Evolutionary conservation across 805 yeast genomes (phyloP).

Genomic region (Metschnikowia lachancei): DNA sequence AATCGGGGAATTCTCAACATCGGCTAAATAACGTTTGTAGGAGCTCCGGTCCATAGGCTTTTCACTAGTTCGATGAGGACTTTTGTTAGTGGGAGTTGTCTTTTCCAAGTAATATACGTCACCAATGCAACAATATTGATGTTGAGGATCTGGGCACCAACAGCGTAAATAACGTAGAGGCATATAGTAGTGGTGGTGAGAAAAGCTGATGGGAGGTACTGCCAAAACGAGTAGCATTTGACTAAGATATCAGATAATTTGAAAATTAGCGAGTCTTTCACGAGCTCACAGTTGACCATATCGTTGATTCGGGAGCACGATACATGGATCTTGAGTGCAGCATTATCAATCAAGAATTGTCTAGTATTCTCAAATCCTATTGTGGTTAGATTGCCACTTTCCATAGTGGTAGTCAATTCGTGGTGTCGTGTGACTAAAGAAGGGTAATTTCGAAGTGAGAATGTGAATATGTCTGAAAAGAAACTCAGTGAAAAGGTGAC

Average conservation of each 20-base stretch:
- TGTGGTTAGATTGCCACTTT: not conserved
- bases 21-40: constrained; percentile 4
- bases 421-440: constrained; percentile 15
- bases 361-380: constrained; percentile 13
- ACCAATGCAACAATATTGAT: constrained; percentile 14
- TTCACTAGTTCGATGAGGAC: constrained; percentile 6
- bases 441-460: constrained; percentile 21
- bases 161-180: constrained; percentile 15
- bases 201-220: constrained; percentile 8
- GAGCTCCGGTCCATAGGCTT: constrained; percentile 5
- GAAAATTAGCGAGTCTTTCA: constrained; percentile 14
- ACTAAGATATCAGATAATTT: constrained; percentile 15
- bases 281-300: constrained; percentile 5
- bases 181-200: constrained; percentile 13
- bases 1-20: not conserved
- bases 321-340: constrained; percentile 9
- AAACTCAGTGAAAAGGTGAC: constrained; percentile 31
- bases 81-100: constrained; percentile 9
- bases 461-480: constrained; percentile 30
- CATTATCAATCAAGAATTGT: constrained; percentile 18
- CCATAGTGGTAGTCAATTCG: constrained; percentile 2
- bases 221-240: constrained; percentile 7
- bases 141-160: constrained; percentile 16
- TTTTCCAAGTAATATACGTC: constrained; percentile 4
- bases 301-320: constrained; percentile 6